These are phyloP conservation scores for Sanchytrium tribonematis DNA, from an alignment of 371 early-diverging fungal genomes.

Conservation along the genomic window DNA sequence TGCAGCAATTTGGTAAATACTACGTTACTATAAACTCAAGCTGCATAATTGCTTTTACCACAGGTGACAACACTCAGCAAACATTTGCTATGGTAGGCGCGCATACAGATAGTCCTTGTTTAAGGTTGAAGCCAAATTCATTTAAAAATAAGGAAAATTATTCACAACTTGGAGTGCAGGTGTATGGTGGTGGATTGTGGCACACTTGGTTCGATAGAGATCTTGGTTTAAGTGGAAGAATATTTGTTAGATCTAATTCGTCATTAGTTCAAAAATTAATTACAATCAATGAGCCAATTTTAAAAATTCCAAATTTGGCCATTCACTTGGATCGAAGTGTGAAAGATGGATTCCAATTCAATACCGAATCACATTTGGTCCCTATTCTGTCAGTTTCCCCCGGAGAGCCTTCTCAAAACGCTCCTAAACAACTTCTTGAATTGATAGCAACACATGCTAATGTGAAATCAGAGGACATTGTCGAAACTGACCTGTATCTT, in stretches of 20 bases:
- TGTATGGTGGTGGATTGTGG: slow-evolving; percentile 21
- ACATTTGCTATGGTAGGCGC: slow-evolving; percentile 71
- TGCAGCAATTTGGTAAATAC: slow-evolving; percentile 39
- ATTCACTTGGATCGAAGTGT: slow-evolving; percentile 72
- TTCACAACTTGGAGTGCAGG: slow-evolving; percentile 45
- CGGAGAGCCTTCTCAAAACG: not conserved
- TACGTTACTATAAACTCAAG: slow-evolving; percentile 1
- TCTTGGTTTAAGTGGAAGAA: slow-evolving; percentile 77
- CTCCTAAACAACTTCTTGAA: not conserved
- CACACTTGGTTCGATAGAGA: slow-evolving; percentile 96
- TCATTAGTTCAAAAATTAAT: slow-evolving; percentile 2
- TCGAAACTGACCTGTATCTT: slow-evolving; percentile 79
- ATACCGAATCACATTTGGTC: slow-evolving; percentile 69
- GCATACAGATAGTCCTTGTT: slow-evolving; percentile 85
- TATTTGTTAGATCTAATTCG: slow-evolving; percentile 38
- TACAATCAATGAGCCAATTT: slow-evolving; percentile 29
- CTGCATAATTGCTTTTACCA: slow-evolving; percentile 67
- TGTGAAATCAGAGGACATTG: slow-evolving; percentile 21
- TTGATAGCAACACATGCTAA: not conserved
- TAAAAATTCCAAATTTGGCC: slow-evolving; percentile 82
- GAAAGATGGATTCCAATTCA: slow-evolving; percentile 54
- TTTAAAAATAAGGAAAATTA: slow-evolving; percentile 53
- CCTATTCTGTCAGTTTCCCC: slow-evolving; percentile 33
- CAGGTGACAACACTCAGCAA: slow-evolving; percentile 57
- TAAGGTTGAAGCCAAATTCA: slow-evolving; percentile 68